Evolutionary conservation across 495 filamentous ascomycete genomes (phyloP).

Genomic region (Neurospora sp.): DNA sequence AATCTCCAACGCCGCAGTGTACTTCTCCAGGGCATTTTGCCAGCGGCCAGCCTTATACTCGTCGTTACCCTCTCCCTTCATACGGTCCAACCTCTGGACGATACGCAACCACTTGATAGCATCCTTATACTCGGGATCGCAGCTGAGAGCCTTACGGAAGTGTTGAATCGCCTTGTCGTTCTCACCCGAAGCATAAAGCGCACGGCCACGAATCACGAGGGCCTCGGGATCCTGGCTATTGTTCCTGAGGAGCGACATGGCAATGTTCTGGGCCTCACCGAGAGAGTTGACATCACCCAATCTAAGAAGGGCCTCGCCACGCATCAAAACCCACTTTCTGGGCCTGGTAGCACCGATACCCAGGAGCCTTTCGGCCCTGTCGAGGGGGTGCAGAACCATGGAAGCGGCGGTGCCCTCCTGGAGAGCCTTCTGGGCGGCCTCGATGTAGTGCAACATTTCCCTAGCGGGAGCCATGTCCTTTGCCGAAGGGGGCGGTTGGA

Average conservation of each 20-base stretch:
- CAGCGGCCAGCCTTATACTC: constrained; percentile 80
- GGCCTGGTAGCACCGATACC: constrained; percentile 65
- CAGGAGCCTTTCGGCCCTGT: constrained; percentile 73
- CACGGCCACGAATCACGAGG: constrained; percentile 75
- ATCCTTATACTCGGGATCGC: constrained; percentile 84
- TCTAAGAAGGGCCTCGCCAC: constrained; percentile 88
- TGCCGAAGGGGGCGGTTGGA: constrained; percentile 64
- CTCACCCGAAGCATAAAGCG: constrained; percentile 82
- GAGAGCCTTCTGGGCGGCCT: constrained; percentile 68
- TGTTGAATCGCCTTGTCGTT: constrained; percentile 91
- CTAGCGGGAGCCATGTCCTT: constrained; percentile 72
- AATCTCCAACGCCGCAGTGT: constrained; percentile 71
- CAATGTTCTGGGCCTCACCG: constrained; percentile 85
- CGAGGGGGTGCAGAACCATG: constrained; percentile 85
- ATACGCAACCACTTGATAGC: constrained; percentile 74
- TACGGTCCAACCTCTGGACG: constrained; percentile 81
- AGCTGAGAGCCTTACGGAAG: constrained; percentile 77
- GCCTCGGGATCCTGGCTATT: constrained; percentile 93
- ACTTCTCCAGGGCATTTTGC: constrained; percentile 71
- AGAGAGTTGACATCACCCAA: constrained; percentile 83
- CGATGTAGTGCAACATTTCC: constrained; percentile 74
- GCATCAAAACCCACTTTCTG: constrained; percentile 85
- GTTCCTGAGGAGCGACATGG: constrained; percentile 70
- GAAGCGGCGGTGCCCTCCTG: constrained; percentile 64
- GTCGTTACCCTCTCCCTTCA: constrained; percentile 87